A percentile compares a stretch with the other conserved stretches of the same genome.
Evolutionary conservation across 805 yeast genomes (phyloP).

Genomic region (Myxozyma kluyveri): DNA sequence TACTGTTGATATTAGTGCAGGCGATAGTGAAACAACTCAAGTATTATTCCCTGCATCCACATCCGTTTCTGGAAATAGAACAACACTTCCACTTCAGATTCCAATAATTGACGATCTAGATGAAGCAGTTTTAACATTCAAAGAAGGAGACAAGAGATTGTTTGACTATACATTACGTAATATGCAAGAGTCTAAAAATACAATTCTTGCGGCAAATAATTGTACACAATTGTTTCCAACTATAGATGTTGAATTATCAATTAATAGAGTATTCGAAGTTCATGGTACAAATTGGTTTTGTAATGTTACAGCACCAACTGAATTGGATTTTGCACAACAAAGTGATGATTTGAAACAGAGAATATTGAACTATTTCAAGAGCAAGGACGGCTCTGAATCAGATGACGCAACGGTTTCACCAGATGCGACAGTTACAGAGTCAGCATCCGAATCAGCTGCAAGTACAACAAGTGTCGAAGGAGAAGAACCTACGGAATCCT

Average conservation of each 20-base stretch:
- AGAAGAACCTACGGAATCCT: conserved; percentile 27
- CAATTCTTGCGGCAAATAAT: conserved; percentile 8
- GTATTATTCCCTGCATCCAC: conserved; percentile 52
- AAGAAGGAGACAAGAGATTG: conserved; percentile 10
- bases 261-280: conserved; percentile 17
- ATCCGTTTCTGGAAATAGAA: conserved; percentile 35
- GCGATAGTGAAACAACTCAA: conserved; percentile 29
- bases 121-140: conserved; percentile 12
- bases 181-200: conserved; percentile 15
- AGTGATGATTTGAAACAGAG: conserved; percentile 36
- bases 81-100: background rate
- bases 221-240: conserved; percentile 18
- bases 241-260: conserved; percentile 21
- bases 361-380: conserved; percentile 19
- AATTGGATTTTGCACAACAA: conserved; percentile 19
- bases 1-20: conserved; percentile 39
- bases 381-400: conserved; percentile 5
- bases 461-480: conserved; percentile 7
- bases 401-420: conserved; percentile 8
- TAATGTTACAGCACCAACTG: conserved; percentile 34
- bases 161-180: conserved; percentile 8
- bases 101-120: conserved; percentile 14
- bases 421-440: conserved; percentile 12
- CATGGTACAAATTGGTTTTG: conserved; percentile 15
- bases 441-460: conserved; percentile 19